Evolutionary conservation across 306 rosid species (phyloP).

Genomic region (Fragaria vesca): DNA sequence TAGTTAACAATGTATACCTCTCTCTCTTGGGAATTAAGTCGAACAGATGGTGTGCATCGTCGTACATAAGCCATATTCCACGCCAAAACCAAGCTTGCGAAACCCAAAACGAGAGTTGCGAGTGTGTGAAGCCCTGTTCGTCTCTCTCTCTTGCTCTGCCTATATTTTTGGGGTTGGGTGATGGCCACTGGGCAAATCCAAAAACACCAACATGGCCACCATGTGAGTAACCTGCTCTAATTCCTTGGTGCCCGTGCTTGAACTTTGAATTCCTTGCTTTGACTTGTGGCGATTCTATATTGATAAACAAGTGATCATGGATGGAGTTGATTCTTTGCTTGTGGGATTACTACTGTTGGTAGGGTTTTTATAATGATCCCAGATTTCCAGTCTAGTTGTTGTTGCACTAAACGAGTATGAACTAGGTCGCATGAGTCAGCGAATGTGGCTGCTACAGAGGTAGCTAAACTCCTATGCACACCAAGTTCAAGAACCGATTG

Average conservation of each 20-base stretch:
- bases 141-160: slow-evolving; percentile 1
- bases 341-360: background rate
- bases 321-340: slow-evolving; percentile 2
- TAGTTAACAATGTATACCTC: background rate
- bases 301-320: background rate
- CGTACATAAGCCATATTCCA: slow-evolving; percentile 4
- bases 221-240: slow-evolving; percentile 42
- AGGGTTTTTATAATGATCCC: background rate
- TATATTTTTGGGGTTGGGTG: slow-evolving; percentile 29
- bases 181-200: slow-evolving; percentile 18
- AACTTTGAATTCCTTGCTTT: slow-evolving; percentile 30
- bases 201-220: slow-evolving; percentile 24
- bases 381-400: background rate
- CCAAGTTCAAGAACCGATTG: background rate
- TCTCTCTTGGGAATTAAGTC: slow-evolving; percentile 33
- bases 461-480: background rate
- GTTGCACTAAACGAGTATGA: background rate
- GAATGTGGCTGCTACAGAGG: slow-evolving; percentile 3
- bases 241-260: slow-evolving; percentile 40
- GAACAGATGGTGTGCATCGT: slow-evolving; percentile 14
- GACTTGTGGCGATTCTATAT: slow-evolving; percentile 21
- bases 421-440: slow-evolving; percentile 9
- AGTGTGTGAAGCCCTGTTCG: background rate
- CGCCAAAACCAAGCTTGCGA: slow-evolving; percentile 24
- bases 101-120: slow-evolving; percentile 16